Base-by-base conservation (phyloP, 1,284 basidiomycete genomes). In the Trametes hirsuta region DNA sequence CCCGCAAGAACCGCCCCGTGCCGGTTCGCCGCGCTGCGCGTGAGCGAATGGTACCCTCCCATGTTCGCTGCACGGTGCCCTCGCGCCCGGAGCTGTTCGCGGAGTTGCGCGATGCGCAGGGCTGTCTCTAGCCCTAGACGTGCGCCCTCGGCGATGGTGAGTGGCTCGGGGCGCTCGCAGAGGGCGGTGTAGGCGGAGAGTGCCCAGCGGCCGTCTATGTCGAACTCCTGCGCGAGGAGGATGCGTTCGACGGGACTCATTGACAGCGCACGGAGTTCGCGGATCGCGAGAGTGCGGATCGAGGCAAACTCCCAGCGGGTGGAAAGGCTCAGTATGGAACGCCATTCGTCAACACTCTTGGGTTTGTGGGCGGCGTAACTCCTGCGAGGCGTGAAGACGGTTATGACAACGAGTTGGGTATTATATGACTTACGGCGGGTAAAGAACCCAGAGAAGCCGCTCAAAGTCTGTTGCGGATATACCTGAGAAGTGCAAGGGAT, bases 281-380 rank as follows among this genome's bases (percentile, higher is more conserved):
- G 58, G 51, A 75, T 69, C 45, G 73, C 72, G 42, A 75, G 69
- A n/a, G 59, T 50, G 60, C 72, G 69, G 44, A 75, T 64, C 65
- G 61, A 62, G 44, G 53, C 61, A 66, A 74, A 72, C 25, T 71
- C 69, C 72, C 72, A 75, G 35, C 70, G 64, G 5, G 71, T 69
- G 12, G 76, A 69, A 45, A 78, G 67, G 47, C 63, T 55, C 24
- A 77, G 71, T 36, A 77, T 69, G 18, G 76, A 75, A 2, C 64
- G 68, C 76, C 77, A 78, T 55, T 76, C 76, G 8, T 73, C 73
- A 3, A 65, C 53, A 14, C 71, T 73, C 24, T 57, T 46, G n/a
- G 69, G 58, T 24, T 62, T 64, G 60, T 58, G 58, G 4, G 51
- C 40, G 25, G 63, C 66, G 55, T 68, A 68, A 25, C 49, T 47